phyloP scores from a whole-genome alignment of 495 filamentous ascomycete genomes.

The Neurospora sp. region DNA sequence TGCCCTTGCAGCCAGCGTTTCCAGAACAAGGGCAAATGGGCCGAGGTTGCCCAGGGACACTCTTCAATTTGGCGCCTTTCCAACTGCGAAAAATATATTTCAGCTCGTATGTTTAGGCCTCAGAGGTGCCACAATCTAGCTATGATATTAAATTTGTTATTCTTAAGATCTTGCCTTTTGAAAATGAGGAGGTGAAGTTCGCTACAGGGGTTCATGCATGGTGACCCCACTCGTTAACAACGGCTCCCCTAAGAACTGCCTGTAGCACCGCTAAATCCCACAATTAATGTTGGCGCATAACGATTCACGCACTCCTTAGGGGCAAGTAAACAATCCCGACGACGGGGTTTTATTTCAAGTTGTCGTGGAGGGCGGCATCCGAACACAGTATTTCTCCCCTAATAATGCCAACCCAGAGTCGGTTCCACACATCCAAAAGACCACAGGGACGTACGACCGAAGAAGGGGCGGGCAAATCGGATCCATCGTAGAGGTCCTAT shows the following conservation, averaged over 20 bases:
- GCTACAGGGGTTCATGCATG: background rate
- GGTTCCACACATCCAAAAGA: background rate
- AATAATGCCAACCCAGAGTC: background rate
- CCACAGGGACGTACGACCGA: background rate
- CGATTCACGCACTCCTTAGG: background rate
- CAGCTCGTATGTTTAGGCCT: fast-evolving
- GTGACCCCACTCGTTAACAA: background rate
- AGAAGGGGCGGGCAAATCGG: background rate
- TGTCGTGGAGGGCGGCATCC: background rate
- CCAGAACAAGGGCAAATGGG: background rate
- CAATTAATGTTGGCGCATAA: background rate
- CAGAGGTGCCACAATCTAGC: fast-evolving
- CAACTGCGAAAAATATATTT: fast-evolving
- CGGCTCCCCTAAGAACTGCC: background rate
- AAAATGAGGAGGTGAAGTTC: background rate
- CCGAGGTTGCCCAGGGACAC: background rate
- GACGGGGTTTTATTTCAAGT: background rate
- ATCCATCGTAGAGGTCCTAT: background rate
- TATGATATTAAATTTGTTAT: background rate
- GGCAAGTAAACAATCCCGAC: background rate
- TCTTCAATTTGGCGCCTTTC: background rate
- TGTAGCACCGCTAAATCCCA: background rate
- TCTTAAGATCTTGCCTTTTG: fast-evolving
- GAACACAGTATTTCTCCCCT: background rate
- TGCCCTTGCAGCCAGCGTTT: background rate